Conservation (phyloP, 2,329 filamentous ascomycete genomes). For the Phaeosphaeria sp. region DNA sequence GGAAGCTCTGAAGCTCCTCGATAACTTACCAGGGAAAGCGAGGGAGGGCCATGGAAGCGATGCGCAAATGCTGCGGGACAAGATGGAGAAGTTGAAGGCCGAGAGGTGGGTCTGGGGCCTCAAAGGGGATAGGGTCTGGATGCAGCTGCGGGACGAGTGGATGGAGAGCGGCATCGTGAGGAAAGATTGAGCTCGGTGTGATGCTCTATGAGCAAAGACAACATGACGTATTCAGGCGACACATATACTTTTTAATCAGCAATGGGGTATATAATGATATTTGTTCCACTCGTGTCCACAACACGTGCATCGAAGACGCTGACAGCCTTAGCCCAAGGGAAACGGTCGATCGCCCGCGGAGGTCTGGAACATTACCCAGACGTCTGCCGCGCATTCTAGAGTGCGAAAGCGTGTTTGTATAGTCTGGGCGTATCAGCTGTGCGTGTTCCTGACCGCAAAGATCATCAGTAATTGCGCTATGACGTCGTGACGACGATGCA, state of each 20-base stretch:
- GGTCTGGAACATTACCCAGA: neutral
- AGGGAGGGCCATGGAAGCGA: conserved; percentile 1
- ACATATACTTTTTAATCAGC: neutral
- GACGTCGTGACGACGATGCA: conserved; percentile 24
- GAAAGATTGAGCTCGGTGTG: neutral
- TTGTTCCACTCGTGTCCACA: neutral
- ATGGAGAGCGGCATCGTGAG: conserved; percentile 16
- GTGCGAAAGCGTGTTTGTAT: neutral
- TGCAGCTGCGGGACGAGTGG: conserved; percentile 19
- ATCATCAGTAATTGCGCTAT: conserved; percentile 15
- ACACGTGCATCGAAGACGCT: neutral
- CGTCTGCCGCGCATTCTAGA: neutral
- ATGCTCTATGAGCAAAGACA: neutral
- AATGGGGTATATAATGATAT: neutral
- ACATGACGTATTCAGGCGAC: neutral
- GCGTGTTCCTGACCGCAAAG: conserved; percentile 1
- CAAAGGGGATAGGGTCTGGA: conserved; percentile 14
- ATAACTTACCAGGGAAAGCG: neutral
- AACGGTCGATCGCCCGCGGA: neutral
- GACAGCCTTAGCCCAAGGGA: neutral
- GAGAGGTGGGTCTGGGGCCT: conserved; percentile 29
- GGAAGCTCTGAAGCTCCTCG: conserved; percentile 14
- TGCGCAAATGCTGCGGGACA: conserved; percentile 4
- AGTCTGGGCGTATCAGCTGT: neutral
- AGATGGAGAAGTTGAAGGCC: conserved; percentile 9